Evolutionary conservation across 768 basidiomycete genomes (phyloP).

Genomic region (Podaxis sp.): DNA sequence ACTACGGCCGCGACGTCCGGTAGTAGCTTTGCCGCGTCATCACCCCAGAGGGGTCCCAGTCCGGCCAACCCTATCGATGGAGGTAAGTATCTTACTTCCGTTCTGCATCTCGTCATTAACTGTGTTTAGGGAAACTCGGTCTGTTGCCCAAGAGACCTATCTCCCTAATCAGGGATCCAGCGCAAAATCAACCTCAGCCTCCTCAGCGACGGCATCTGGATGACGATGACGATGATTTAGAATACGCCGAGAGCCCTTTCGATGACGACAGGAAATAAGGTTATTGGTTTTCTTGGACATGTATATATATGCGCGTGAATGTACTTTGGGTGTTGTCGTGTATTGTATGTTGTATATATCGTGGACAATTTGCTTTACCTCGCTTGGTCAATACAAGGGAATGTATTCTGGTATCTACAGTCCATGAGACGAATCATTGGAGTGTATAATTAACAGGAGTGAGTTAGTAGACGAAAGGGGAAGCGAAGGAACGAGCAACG

Average conservation of each 20-base stretch:
- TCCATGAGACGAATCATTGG: not conserved
- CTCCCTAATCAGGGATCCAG: slow-evolving; percentile 35
- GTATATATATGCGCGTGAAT: not conserved
- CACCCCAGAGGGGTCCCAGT: slow-evolving; percentile 15
- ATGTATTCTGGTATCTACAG: slow-evolving; percentile 4
- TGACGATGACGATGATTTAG: slow-evolving; percentile 56
- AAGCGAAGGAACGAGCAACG: slow-evolving; percentile 33
- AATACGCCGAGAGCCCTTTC: slow-evolving; percentile 76
- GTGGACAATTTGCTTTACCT: not conserved
- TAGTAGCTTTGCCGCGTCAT: slow-evolving; percentile 2
- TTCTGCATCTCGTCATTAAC: not conserved
- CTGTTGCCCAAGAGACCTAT: slow-evolving; percentile 76
- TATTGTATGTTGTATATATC: slow-evolving; percentile 6
- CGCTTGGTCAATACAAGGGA: not conserved
- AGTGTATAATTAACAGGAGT: not conserved
- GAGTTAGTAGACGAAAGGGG: slow-evolving; percentile 37
- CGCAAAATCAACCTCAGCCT: slow-evolving; percentile 20
- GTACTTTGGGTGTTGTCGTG: not conserved
- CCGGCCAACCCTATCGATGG: slow-evolving; percentile 30
- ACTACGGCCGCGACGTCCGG: slow-evolving; percentile 7
- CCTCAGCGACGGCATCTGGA: slow-evolving; percentile 19
- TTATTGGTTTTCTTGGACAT: not conserved
- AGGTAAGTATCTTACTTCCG: slow-evolving; percentile 21
- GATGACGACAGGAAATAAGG: slow-evolving; percentile 43
- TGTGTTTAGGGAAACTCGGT: slow-evolving; percentile 57